Evolutionary conservation across 108 stramenopile genomes (phyloP), one percentile per base, ranked within the genome.

Genomic region (Skeletonema tropicum): DNA sequence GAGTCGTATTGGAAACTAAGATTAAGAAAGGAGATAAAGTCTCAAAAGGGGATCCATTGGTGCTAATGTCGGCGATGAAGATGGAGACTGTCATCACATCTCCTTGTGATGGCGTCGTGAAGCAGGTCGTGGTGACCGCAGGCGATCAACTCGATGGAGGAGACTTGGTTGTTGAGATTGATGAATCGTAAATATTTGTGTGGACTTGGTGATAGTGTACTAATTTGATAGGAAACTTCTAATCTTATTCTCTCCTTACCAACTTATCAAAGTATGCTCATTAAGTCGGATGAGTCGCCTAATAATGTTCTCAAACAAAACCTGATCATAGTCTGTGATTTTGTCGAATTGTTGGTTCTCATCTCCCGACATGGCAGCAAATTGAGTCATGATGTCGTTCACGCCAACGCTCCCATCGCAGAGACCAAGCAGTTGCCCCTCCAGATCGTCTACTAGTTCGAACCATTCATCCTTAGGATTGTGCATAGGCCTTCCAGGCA

Each of bases 1-100:
- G 97, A 17, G 97, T 97, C 1, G 96, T 98, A 11, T 83, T 98
- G 17, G 94, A 96, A 35, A 92, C 96, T 11, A 94, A 89, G 79
- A 94, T 97, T 2, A 86, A 85, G 62, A 83, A 83, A 30, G 98
- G 98, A 9, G 97, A 97, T 67, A 68, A 64, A 15, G 98, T 99
- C 23, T 84, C 87, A 66, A 78, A 79, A n/a, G 98, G 98, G n/a
- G 87, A 95, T 68, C 90, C 93, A 5, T 80, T 99, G 26, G 82
- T 96, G 7, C 84, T 94, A 6, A 81, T 99, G 46, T 86, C 83
- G 7, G 98, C 98, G 21, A 98, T 99, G 97, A 99, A 99, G 75
- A 99, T 99, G 98, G 98, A 99, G 83, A 98, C 98, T 14, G 84
- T 90, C 45, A 95, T 98, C 13, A 66, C 90, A 17, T 83, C 95